These are phyloP conservation scores for Alternaria viburni DNA, from an alignment of 2,329 filamentous ascomycete genomes.

Conservation along the genomic window DNA sequence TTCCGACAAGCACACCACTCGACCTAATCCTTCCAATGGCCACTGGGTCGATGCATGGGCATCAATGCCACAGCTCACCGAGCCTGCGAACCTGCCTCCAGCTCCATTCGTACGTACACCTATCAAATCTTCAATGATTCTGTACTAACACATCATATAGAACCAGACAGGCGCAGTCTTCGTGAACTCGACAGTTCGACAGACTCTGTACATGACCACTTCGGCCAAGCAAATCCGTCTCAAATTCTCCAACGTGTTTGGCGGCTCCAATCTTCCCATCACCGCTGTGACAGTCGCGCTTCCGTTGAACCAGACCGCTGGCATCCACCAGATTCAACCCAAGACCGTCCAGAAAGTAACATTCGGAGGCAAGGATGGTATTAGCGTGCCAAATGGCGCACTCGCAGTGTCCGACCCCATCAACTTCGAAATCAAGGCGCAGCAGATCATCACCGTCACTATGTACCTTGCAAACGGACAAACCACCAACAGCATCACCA, in stretches of 20 bases:
- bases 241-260: conserved; percentile 70
- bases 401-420: conserved; percentile 68
- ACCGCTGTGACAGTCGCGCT: conserved; percentile 65
- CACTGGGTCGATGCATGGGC: conserved; percentile 71
- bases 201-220: conserved; percentile 68
- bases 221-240: conserved; percentile 64
- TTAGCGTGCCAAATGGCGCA: conserved; percentile 62
- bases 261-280: conserved; percentile 64
- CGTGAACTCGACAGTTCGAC: conserved; percentile 67
- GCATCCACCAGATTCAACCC: conserved; percentile 60
- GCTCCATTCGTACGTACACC: conserved; percentile 55
- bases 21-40: conserved; percentile 40
- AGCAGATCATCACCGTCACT: conserved; percentile 63
- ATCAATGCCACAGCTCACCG: conserved; percentile 70
- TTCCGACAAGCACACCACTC: conserved; percentile 15
- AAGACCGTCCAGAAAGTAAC: conserved; percentile 61
- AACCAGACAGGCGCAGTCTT: conserved; percentile 63
- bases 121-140: neutral
- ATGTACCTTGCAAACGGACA: conserved; percentile 66
- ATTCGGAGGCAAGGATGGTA: conserved; percentile 62
- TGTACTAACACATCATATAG: conserved; percentile 40
- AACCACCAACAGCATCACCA: conserved; percentile 63
- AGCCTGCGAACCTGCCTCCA: conserved; percentile 66
- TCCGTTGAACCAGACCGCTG: conserved; percentile 60
- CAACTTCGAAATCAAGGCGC: conserved; percentile 58